Conservation (phyloP, 176 grass and related monocot genomes). For the Phragmites australis region DNA sequence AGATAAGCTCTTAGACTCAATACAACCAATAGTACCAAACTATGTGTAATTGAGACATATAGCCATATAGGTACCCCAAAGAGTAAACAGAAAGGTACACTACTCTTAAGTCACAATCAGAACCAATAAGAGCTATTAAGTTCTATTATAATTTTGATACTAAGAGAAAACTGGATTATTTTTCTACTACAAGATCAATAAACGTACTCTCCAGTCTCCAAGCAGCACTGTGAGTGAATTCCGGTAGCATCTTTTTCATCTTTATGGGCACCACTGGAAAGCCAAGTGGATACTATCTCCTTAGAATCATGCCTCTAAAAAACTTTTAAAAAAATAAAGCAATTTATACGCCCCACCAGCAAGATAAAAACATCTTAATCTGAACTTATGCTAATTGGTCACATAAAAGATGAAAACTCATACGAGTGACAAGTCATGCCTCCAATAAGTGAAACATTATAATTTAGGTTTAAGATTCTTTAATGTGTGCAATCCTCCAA, state of each 20-base stretch:
- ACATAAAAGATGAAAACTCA: too few relatives aligned
- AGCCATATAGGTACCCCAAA: not conserved
- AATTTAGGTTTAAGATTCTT: not conserved
- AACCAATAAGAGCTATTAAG: not conserved
- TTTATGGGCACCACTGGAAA: not conserved
- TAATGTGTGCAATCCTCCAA: not conserved
- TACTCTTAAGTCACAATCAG: not conserved
- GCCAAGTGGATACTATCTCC: constrained; percentile 5
- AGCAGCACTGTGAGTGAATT: not conserved
- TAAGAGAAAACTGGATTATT: not conserved
- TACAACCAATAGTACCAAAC: not conserved
- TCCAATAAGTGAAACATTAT: constrained; percentile 22
- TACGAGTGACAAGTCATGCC: not conserved
- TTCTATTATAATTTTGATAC: not conserved
- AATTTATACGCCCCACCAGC: not conserved
- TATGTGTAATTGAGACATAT: not conserved
- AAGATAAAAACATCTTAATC: not conserved
- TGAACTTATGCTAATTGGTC: not conserved
- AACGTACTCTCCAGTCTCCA: not conserved
- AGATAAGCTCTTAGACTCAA: not conserved
- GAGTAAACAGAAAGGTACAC: not conserved
- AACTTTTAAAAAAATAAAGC: not conserved
- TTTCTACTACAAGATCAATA: not conserved
- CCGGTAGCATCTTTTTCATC: not conserved
- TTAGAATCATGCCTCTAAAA: constrained; percentile 4